phyloP scores from a whole-genome alignment of 2,329 filamentous ascomycete genomes.

The Alternaria triticina region DNA sequence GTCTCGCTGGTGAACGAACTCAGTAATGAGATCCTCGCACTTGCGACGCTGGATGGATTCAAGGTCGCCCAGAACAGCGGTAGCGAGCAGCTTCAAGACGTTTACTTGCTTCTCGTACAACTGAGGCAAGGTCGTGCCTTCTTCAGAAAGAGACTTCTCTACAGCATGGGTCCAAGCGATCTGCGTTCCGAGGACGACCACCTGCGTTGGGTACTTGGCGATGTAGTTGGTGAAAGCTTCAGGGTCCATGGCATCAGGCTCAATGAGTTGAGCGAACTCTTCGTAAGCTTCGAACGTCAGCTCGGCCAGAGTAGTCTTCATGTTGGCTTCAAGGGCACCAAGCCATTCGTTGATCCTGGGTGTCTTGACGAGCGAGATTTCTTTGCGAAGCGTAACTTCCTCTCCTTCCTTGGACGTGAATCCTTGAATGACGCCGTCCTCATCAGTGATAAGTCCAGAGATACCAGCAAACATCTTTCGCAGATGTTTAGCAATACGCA shows the following conservation, averaged over 20 bases:
- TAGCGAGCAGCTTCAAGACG: conserved; percentile 82
- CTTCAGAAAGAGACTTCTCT: conserved; percentile 74
- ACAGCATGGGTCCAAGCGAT: conserved; percentile 92
- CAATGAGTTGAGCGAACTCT: conserved; percentile 80
- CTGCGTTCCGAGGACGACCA: conserved; percentile 93
- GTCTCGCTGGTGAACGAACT: conserved; percentile 97
- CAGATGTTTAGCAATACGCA: conserved; percentile 97
- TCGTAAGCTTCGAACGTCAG: conserved; percentile 85
- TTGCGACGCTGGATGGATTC: conserved; percentile 89
- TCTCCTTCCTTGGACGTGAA: conserved; percentile 97
- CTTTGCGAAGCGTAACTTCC: conserved; percentile 82
- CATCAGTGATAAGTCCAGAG: conserved; percentile 87
- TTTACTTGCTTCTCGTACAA: conserved; percentile 84
- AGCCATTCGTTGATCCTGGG: conserved; percentile 99
- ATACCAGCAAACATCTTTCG: conserved; percentile 99
- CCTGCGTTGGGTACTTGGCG: conserved; percentile 84
- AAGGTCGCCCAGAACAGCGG: conserved; percentile 88
- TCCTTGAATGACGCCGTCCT: conserved; percentile 86
- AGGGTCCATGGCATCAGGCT: conserved; percentile 71
- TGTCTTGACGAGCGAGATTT: conserved; percentile 90
- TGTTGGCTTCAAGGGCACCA: conserved; percentile 86
- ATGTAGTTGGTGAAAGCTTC: conserved; percentile 80
- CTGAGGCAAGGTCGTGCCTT: conserved; percentile 70
- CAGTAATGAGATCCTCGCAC: conserved; percentile 97
- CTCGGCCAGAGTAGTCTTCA: conserved; percentile 94